Conservation (phyloP, 371 early-diverging fungal species). For the Gilbertella persicaria region DNA sequence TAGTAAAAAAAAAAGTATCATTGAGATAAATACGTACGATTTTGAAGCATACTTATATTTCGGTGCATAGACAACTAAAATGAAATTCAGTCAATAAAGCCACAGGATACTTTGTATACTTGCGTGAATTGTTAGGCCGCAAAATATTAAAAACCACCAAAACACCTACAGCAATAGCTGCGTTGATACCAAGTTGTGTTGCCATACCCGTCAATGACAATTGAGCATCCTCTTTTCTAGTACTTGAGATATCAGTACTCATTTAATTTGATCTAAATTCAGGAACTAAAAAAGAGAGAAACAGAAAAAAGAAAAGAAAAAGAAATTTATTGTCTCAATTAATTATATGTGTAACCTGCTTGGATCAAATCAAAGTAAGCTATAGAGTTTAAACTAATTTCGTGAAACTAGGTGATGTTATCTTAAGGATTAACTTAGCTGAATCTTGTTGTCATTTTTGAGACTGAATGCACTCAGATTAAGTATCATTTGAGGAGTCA, state of each 20-base stretch:
- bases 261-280: not conserved
- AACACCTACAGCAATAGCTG: slow-evolving; percentile 47
- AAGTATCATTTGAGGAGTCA: too few relatives aligned
- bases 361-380: too few relatives aligned
- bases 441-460: too few relatives aligned
- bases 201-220: slow-evolving; percentile 44
- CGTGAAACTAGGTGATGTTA: too few relatives aligned
- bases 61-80: slow-evolving; percentile 54
- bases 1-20: not conserved
- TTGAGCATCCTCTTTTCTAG: slow-evolving; percentile 14
- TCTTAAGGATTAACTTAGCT: too few relatives aligned
- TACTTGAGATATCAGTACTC: not conserved
- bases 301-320: too few relatives aligned
- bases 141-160: slow-evolving; percentile 44
- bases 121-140: slow-evolving; percentile 57
- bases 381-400: too few relatives aligned
- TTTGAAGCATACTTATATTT: slow-evolving; percentile 47
- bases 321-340: too few relatives aligned
- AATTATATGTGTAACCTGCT: too few relatives aligned
- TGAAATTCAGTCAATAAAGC: not conserved
- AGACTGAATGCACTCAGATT: too few relatives aligned
- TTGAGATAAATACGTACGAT: slow-evolving; percentile 37
- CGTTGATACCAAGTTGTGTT: slow-evolving; percentile 51
- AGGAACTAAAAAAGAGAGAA: slow-evolving; percentile 1
- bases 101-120: slow-evolving; percentile 3